Base-by-base conservation (phyloP, 306 rosid species). In the Dryas octopetala region DNA sequence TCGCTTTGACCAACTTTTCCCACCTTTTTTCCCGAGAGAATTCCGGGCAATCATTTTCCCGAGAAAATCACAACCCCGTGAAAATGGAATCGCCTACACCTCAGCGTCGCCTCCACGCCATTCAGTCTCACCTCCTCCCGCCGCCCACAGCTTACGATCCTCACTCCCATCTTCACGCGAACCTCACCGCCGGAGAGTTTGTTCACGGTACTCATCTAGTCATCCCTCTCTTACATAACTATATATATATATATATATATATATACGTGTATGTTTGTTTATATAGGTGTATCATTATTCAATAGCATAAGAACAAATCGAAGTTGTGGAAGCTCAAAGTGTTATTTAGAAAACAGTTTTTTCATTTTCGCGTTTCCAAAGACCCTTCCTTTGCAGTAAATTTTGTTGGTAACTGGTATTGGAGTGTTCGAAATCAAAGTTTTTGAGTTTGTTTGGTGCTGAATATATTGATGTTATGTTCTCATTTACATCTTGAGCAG, bases 71-170 rank as follows among this genome's bases (percentile, higher is more conserved):
- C 2, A 7, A 43, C 8, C 12, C 47, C 69, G 17, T 8, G 10
- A 11, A 16, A 44, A 87, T 93, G 98, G 98, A 90, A 79, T 84
- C 85, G 15, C 13, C 83, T 50, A 81, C 89, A 38, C 82, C 89
- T 41, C 89, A 79, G 55, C 98, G 97, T 86, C 97, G 98, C 67
- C 89, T 93, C 38, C 76, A 57, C 76, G 89, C 91, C 19, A 83
- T 93, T 62, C 78, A 86, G 6, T 55, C 69, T 53, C 98, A 93
- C 81, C 86, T 93, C 47, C 57, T 71, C 79, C 76, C 70, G 32
- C 15, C 55, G 32, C 15, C 55, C 17, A 4, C 86, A 60, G 11
- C 77, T 79, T 73, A 79, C 7, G 89, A 80, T 12, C 76, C 85
- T 40, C 54, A 68, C 15, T 77, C 89, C 54, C 86, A 83, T 77